Evolutionary conservation across 2,329 filamentous ascomycete species (phyloP).

Genomic region (Dothiorella sarmentorum): DNA sequence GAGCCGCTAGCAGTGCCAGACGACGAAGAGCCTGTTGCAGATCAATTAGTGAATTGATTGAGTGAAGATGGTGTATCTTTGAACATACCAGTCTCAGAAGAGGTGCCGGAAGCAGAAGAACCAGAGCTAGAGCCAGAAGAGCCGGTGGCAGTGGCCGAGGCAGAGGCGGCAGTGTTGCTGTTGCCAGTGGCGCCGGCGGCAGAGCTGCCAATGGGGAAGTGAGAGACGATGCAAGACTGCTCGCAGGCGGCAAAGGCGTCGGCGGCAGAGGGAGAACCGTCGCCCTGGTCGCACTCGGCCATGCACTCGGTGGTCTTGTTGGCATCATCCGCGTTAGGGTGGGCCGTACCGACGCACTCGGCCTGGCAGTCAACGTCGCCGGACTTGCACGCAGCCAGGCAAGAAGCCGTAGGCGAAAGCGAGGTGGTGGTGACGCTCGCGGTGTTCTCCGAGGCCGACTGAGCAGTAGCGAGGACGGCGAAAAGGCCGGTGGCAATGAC

Average conservation of each 20-base stretch:
- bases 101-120: conserved; percentile 21
- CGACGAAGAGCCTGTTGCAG: conserved; percentile 17
- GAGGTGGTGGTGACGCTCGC: conserved; percentile 32
- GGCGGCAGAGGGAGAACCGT: conserved; percentile 45
- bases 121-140: conserved; percentile 21
- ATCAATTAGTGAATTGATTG: neutral
- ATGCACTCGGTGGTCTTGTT: conserved; percentile 53
- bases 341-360: conserved; percentile 50
- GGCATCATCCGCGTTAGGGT: conserved; percentile 49
- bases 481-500: conserved; percentile 45
- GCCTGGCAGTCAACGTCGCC: conserved; percentile 52
- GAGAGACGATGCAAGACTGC: conserved; percentile 47
- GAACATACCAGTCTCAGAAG: conserved; percentile 1
- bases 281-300: conserved; percentile 52
- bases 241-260: conserved; percentile 48
- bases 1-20: conserved; percentile 24
- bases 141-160: conserved; percentile 24
- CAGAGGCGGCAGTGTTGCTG: conserved; percentile 25
- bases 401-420: conserved; percentile 32
- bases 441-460: conserved; percentile 32
- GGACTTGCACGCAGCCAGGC: conserved; percentile 37
- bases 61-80: no score
- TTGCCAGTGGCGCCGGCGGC: conserved; percentile 15
- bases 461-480: conserved; percentile 25
- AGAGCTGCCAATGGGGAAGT: conserved; percentile 45